phyloP scores from a whole-genome alignment of 2,329 filamentous ascomycete genomes.

The Cladosporium sp. region DNA sequence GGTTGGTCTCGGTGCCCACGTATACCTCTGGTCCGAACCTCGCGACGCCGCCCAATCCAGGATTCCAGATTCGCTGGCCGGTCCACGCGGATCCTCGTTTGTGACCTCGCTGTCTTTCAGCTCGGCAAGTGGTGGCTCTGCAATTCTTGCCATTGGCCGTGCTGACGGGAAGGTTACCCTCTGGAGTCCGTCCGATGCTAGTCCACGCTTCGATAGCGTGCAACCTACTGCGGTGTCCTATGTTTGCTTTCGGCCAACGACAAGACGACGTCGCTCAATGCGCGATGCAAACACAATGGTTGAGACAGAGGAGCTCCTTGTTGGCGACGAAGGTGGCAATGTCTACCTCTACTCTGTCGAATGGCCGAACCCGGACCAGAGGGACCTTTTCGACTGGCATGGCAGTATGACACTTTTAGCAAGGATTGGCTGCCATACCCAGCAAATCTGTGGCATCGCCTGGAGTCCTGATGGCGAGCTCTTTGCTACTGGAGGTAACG shows the following conservation, averaged over 20 bases:
- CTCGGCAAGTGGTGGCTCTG: constrained; percentile 66
- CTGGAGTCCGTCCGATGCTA: constrained; percentile 67
- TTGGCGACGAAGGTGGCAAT: constrained; percentile 77
- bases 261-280: constrained; percentile 47
- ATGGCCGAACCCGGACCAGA: constrained; percentile 59
- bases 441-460: constrained; percentile 89
- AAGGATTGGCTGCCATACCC: constrained; percentile 70
- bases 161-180: constrained; percentile 71
- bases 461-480: constrained; percentile 73
- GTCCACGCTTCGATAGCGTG: constrained; percentile 68
- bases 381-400: constrained; percentile 68
- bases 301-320: constrained; percentile 73
- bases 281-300: constrained; percentile 49
- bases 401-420: constrained; percentile 74
- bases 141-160: constrained; percentile 79
- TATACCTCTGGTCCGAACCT: constrained; percentile 86
- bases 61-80: constrained; percentile 48
- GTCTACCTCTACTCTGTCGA: constrained; percentile 88
- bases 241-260: constrained; percentile 70
- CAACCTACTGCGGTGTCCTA: constrained; percentile 72
- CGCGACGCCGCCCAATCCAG: constrained; percentile 39
- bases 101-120: constrained; percentile 90
- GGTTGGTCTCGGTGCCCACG: constrained; percentile 70
- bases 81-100: constrained; percentile 47
- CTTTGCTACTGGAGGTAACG: constrained; percentile 87